Percentiles rank a stretch among this genome's conserved stretches.
phyloP scores from a whole-genome alignment of 202 grass and related monocot species.

The Digitaria exilis region DNA sequence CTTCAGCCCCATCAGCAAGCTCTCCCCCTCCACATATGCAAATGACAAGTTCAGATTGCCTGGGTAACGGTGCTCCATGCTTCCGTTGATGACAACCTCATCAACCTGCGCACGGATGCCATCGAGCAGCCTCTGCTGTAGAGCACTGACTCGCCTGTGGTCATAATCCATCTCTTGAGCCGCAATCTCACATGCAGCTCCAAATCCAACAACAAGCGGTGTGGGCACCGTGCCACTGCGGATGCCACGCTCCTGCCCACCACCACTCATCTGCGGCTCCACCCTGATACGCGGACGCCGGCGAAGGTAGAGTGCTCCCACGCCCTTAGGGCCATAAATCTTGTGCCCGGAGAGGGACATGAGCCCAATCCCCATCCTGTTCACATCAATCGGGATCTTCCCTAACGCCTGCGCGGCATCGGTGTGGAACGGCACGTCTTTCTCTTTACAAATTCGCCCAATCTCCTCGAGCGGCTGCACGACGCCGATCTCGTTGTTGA shows the following conservation, averaged over 20 bases:
- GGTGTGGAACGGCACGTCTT: slow-evolving; percentile 69
- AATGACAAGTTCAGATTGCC: slow-evolving; percentile 81
- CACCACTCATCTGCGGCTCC: slow-evolving; percentile 76
- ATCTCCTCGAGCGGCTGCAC: slow-evolving; percentile 75
- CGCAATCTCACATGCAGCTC: slow-evolving; percentile 69
- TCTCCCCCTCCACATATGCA: slow-evolving; percentile 80
- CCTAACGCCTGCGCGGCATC: slow-evolving; percentile 67
- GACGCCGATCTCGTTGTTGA: slow-evolving; percentile 87
- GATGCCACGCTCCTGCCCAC: slow-evolving; percentile 75
- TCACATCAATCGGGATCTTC: slow-evolving; percentile 69
- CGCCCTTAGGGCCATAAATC: slow-evolving; percentile 82
- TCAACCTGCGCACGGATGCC: slow-evolving; percentile 62
- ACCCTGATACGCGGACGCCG: slow-evolving; percentile 67
- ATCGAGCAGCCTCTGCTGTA: slow-evolving; percentile 57
- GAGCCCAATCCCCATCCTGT: slow-evolving; percentile 69
- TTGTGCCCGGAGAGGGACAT: slow-evolving; percentile 77
- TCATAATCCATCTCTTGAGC: slow-evolving; percentile 79
- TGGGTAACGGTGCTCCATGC: slow-evolving; percentile 75
- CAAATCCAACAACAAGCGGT: slow-evolving; percentile 67
- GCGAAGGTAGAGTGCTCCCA: slow-evolving; percentile 71
- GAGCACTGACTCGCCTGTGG: slow-evolving; percentile 8
- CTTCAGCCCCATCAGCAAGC: slow-evolving; percentile 78
- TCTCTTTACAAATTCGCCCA: slow-evolving; percentile 65
- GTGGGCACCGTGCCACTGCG: slow-evolving; percentile 77
- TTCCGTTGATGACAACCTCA: slow-evolving; percentile 74